phyloP scores from a whole-genome alignment of 495 filamentous ascomycete genomes.

The Hyaloscypha hepaticicola region DNA sequence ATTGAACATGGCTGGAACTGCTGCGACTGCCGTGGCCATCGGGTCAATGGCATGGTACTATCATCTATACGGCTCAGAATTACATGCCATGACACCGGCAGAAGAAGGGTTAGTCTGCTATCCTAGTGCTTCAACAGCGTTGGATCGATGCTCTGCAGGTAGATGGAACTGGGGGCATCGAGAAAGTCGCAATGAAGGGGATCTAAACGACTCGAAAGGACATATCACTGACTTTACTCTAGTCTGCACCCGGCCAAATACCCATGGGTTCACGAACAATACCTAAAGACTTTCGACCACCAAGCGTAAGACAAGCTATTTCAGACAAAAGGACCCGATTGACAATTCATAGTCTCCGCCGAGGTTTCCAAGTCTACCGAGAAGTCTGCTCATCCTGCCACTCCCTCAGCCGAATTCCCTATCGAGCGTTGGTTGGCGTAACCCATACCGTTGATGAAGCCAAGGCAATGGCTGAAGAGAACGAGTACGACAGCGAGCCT shows the following conservation, averaged over 20 bases:
- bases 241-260: conserved; percentile 91
- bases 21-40: conserved; percentile 78
- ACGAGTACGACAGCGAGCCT: conserved; percentile 98
- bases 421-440: conserved; percentile 86
- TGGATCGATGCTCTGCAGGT: neutral
- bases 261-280: conserved; percentile 92
- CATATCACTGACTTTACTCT: conserved; percentile 24
- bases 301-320: conserved; percentile 66
- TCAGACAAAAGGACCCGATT: conserved; percentile 26
- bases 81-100: conserved; percentile 84
- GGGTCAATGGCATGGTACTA: conserved; percentile 94
- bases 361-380: conserved; percentile 99
- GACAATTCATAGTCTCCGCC: conserved; percentile 70
- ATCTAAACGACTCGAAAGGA: conserved; percentile 3
- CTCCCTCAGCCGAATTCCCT: conserved; percentile 91
- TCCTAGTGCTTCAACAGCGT: conserved; percentile 10
- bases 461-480: conserved; percentile 94
- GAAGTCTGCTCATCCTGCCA: conserved; percentile 98
- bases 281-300: conserved; percentile 94
- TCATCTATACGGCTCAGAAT: conserved; percentile 85
- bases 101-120: conserved; percentile 88
- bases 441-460: conserved; percentile 95
- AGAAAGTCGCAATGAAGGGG: neutral
- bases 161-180: conserved; percentile 20
- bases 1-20: conserved; percentile 77